Base-by-base conservation (phyloP, 208 protist genomes). In the Eutreptiella sp. region DNA sequence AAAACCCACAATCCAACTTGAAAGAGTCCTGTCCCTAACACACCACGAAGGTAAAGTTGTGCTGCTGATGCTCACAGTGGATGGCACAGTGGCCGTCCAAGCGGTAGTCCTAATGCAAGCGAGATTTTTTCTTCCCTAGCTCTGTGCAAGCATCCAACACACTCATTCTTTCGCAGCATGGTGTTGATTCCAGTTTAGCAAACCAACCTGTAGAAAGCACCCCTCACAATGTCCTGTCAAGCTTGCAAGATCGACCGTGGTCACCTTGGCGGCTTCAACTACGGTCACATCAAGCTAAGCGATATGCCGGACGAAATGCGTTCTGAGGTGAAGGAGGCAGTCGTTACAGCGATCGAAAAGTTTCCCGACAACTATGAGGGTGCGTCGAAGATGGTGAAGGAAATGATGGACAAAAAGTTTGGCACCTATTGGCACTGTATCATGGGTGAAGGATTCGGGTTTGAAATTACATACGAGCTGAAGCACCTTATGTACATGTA, bases 251-350 rank as follows among this genome's bases (percentile, higher is more conserved):
- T 80, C 86, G 46, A 72, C 75, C 4, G 80, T 81, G 35, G 79
- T 73, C 5, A 81, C 84, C 11, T 89, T 83, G 58, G 71, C 38
- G 35, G 75, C 7, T 68, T 89, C 7, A 90, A 86, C 61, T 88
- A 84, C 53, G 79, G 83, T 4, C 66, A 90, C 11, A 81, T 90
- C 48, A 91, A 95, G 72, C 76, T 78, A 42, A 93, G 83, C 43
- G 91, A 96, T 60, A 96, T 96, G 91, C 82, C 84, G 0, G 91
- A 96, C 52, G 89, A 96, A 61, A 93, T 94, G 89, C 76, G 84
- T 14, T 70, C 75, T 1, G 91, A 96, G 34, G 84, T 74, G 62
- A 87, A 87, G 42, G 91, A 96, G 66, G 87, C 89, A 53, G 86
- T 94, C 43, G 86, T 94, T 28, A 94, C 93, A 48, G 90, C 87